These are phyloP conservation scores for Periconia sp. DNA, from an alignment of 2,329 filamentous ascomycete genomes.

Conservation along the genomic window DNA sequence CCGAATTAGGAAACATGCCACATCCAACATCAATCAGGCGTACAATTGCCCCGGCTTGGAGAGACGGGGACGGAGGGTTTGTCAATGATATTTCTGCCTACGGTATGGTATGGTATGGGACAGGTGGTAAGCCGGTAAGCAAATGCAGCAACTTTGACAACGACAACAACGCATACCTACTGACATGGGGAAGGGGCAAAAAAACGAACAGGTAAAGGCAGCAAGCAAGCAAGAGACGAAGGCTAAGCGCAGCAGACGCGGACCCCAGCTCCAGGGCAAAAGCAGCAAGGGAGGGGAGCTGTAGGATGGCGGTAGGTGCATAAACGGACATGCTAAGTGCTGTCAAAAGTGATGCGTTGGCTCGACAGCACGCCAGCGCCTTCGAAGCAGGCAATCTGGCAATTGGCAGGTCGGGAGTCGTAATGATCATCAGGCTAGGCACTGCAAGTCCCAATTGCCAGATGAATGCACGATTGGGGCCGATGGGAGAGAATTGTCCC, in stretches of 20 bases:
- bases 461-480: constrained; percentile 2
- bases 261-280: constrained; percentile 30
- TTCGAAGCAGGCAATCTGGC: constrained; percentile 42
- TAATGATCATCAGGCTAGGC: constrained; percentile 22
- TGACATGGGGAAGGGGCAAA: not conserved
- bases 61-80: constrained; percentile 5
- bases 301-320: constrained; percentile 34
- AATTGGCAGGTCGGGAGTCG: constrained; percentile 38
- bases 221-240: constrained; percentile 24
- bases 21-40: constrained; percentile 31
- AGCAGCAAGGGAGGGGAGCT: constrained; percentile 34
- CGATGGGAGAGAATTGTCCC: constrained; percentile 18
- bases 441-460: constrained; percentile 19
- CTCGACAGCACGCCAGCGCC: constrained; percentile 43
- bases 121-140: not conserved
- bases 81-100: not conserved
- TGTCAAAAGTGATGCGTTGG: constrained; percentile 47
- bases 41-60: constrained; percentile 31
- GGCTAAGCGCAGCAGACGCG: constrained; percentile 44
- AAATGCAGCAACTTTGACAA: not conserved
- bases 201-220: constrained; percentile 30
- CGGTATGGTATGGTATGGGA: not conserved
- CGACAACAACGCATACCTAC: constrained; percentile 15
- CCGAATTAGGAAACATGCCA: constrained; percentile 32
- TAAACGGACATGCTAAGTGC: constrained; percentile 44